Percentiles rank a stretch among this genome's conserved stretches.
These are phyloP conservation scores for Paramecium pentaurelia DNA, from an alignment of 73 alveolate species.

Conservation along the genomic window DNA sequence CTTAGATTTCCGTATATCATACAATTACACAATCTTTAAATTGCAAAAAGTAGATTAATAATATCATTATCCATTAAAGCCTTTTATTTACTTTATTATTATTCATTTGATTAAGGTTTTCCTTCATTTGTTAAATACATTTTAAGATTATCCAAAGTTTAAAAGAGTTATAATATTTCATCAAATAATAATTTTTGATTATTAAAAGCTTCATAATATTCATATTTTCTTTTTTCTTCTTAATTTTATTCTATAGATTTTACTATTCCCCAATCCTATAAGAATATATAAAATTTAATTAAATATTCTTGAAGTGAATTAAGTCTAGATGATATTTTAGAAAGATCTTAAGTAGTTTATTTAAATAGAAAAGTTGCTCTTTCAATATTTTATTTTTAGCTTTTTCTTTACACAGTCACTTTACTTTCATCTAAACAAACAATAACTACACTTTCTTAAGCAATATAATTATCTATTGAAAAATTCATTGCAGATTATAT, in stretches of 20 bases:
- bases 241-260: not conserved
- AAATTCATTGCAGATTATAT: not conserved
- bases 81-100: not conserved
- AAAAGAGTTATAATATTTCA: not conserved
- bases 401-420: not conserved
- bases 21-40: not conserved
- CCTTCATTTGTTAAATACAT: slow-evolving; percentile 36
- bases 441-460: not conserved
- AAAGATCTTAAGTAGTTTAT: not conserved
- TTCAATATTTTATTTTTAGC: not conserved
- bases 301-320: slow-evolving; percentile 13
- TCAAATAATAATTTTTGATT: slow-evolving; percentile 1
- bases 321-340: not conserved
- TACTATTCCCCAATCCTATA: slow-evolving; percentile 29
- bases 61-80: slow-evolving; percentile 1
- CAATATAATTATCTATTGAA: not conserved
- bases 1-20: not conserved
- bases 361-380: not conserved
- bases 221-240: not conserved
- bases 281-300: not conserved
- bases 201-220: slow-evolving; percentile 12
- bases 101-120: slow-evolving; percentile 2
- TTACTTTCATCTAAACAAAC: not conserved
- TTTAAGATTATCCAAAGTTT: slow-evolving; percentile 12
- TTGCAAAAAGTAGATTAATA: slow-evolving; percentile 11